Conservation (phyloP, 192 early-diverging fungal genomes). For the Endogone sp. region DNA sequence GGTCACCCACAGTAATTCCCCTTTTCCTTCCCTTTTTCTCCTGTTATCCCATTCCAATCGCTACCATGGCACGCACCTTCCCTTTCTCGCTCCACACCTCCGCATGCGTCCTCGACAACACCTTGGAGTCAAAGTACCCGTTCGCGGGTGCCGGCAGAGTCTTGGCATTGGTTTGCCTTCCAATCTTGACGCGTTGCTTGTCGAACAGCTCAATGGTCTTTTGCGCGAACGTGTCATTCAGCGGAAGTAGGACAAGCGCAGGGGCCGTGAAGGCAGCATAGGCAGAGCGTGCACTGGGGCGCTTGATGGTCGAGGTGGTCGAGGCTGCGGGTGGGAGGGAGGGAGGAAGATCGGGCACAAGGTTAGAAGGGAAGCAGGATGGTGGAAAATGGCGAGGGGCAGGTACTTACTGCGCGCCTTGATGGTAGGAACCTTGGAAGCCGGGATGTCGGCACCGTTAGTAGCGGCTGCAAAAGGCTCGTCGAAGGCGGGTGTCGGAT, state of each 20-base stretch:
- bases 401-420: neutral
- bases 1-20: too few relatives aligned
- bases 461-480: neutral
- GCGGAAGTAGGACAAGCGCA: constrained; percentile 39
- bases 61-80: constrained; percentile 28
- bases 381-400: neutral
- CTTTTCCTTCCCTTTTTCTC: too few relatives aligned
- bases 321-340: neutral
- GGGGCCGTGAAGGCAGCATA: neutral
- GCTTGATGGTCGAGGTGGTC: neutral
- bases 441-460: neutral
- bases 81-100: constrained; percentile 64
- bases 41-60: neutral
- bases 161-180: constrained; percentile 63
- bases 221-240: constrained; percentile 40
- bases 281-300: neutral
- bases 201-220: constrained; percentile 55
- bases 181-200: constrained; percentile 54
- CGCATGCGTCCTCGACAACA: constrained; percentile 71
- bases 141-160: constrained; percentile 58
- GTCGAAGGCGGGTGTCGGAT: neutral
- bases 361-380: neutral
- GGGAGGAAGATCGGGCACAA: neutral
- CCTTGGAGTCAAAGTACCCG: constrained; percentile 84
- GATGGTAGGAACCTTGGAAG: neutral